Evolutionary conservation across 1,284 basidiomycete species (phyloP).

Genomic region (Apiotrichum siamense): DNA sequence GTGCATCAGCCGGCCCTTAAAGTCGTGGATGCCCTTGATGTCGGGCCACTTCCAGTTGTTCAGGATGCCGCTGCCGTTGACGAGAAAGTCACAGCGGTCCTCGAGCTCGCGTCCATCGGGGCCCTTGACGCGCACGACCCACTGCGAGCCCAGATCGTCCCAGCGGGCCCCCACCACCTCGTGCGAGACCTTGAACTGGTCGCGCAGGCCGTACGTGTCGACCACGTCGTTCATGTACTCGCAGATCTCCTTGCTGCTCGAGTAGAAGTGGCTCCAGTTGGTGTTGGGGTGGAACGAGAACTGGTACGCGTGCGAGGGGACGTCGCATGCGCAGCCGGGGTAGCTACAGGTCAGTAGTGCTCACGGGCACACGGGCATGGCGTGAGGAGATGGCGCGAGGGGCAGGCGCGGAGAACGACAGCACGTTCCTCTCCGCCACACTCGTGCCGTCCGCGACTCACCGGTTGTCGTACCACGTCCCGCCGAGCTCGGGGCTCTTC

Average conservation of each 20-base stretch:
- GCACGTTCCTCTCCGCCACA: too few species aligned
- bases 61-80: constrained; percentile 31
- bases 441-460: neutral
- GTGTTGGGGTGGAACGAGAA: constrained; percentile 25
- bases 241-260: constrained; percentile 26
- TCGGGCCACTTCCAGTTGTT: constrained; percentile 32
- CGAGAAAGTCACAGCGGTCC: constrained; percentile 30
- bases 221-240: constrained; percentile 26
- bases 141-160: constrained; percentile 20
- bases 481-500: constrained; percentile 8
- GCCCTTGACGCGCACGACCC: constrained; percentile 19
- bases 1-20: constrained; percentile 29
- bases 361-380: too few species aligned
- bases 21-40: constrained; percentile 21
- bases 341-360: constrained; percentile 19
- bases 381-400: too few species aligned
- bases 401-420: too few species aligned
- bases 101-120: constrained; percentile 9
- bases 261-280: constrained; percentile 26
- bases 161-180: constrained; percentile 26
- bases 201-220: constrained; percentile 20
- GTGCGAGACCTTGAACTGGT: constrained; percentile 28
- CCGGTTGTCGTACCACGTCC: constrained; percentile 15
- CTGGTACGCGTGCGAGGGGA: constrained; percentile 30
- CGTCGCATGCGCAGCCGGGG: constrained; percentile 32